phyloP scores from a whole-genome alignment of 139 green algal genomes.

The Zygnema cylindricum region DNA sequence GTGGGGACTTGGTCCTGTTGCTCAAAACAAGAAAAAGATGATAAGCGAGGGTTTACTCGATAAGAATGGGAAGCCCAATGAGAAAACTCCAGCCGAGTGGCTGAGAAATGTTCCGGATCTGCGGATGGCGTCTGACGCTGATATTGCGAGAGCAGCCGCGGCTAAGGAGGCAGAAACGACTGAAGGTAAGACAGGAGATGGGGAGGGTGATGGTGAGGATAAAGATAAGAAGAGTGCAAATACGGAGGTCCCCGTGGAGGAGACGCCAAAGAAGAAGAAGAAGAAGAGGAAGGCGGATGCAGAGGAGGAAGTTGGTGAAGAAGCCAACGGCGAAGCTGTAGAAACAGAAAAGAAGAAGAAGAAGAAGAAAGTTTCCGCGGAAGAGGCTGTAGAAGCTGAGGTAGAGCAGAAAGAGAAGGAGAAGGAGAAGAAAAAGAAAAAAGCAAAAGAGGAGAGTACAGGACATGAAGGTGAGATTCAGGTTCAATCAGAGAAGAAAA shows the following conservation, averaged over 20 bases:
- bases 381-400: not conserved
- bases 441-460: not conserved
- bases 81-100: slow-evolving; percentile 93
- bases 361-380: slow-evolving; percentile 52
- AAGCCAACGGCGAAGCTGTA: slow-evolving; percentile 21
- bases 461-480: not conserved
- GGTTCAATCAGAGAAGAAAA: not conserved
- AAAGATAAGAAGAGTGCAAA: slow-evolving; percentile 38
- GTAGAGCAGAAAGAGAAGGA: not conserved
- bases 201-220: slow-evolving; percentile 34
- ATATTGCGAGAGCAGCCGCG: slow-evolving; percentile 28
- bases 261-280: slow-evolving; percentile 48
- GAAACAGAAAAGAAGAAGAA: slow-evolving; percentile 60
- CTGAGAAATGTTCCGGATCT: slow-evolving; percentile 76
- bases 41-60: slow-evolving; percentile 94
- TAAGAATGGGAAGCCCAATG: slow-evolving; percentile 94
- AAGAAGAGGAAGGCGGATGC: slow-evolving; percentile 26
- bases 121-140: slow-evolving; percentile 48
- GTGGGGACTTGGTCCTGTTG: slow-evolving; percentile 93
- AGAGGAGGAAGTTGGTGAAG: slow-evolving; percentile 29
- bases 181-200: not conserved
- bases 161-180: not conserved
- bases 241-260: slow-evolving; percentile 46
- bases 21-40: slow-evolving; percentile 96
- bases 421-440: slow-evolving; percentile 2